These are phyloP conservation scores for Phialocephala sp. DNA, from an alignment of 2,329 filamentous ascomycete species.

Conservation along the genomic window DNA sequence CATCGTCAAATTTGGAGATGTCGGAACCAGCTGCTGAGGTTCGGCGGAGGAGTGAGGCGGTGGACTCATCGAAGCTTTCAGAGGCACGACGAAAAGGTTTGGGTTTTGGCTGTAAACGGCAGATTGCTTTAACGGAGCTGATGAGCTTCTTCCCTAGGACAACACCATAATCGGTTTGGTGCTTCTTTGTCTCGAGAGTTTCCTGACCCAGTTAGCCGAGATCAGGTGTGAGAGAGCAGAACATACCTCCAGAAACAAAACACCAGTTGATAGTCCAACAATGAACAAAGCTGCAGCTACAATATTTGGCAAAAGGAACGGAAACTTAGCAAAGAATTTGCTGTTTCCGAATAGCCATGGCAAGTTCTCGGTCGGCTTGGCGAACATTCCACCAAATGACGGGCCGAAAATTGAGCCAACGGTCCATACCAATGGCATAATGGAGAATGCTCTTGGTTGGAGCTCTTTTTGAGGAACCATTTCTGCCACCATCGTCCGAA, in stretches of 20 bases:
- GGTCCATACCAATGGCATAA: conserved; percentile 93
- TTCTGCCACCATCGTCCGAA: conserved; percentile 90
- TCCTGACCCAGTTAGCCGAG: conserved; percentile 57
- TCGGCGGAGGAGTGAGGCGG: conserved; percentile 57
- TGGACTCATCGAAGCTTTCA: conserved; percentile 58
- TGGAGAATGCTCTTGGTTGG: conserved; percentile 85
- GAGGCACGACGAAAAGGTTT: conserved; percentile 47
- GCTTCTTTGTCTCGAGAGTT: conserved; percentile 75
- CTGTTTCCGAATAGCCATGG: conserved; percentile 72
- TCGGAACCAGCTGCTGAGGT: conserved; percentile 40
- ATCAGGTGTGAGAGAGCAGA: not conserved
- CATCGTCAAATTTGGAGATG: conserved; percentile 31
- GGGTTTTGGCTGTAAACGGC: conserved; percentile 24
- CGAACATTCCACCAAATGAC: conserved; percentile 84
- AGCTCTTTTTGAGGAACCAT: conserved; percentile 87
- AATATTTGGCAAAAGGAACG: conserved; percentile 85
- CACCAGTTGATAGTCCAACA: conserved; percentile 73
- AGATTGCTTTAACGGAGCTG: conserved; percentile 39
- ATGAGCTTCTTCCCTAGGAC: conserved; percentile 71
- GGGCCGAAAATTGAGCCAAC: conserved; percentile 88
- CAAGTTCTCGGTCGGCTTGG: conserved; percentile 77
- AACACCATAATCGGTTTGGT: conserved; percentile 76
- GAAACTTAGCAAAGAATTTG: conserved; percentile 74
- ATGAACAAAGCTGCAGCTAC: conserved; percentile 78
- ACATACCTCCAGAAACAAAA: conserved; percentile 75